A percentile compares a stretch with the other conserved stretches of the same genome.
These are phyloP conservation scores for Penicillium flavigenum DNA, from an alignment of 495 filamentous ascomycete genomes.

Conservation along the genomic window DNA sequence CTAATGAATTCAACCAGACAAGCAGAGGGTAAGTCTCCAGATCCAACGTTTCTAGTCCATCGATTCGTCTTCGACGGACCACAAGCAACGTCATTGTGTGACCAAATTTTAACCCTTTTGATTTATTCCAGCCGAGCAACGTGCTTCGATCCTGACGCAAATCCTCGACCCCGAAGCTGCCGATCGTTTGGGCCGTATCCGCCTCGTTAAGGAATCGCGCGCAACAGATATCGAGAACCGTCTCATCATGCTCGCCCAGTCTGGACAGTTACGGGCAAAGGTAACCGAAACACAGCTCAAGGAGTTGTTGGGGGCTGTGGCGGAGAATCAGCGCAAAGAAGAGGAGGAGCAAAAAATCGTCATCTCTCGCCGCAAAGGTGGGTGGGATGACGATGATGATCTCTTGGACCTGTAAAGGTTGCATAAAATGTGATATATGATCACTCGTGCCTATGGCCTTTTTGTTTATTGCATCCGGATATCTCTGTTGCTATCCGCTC, in stretches of 20 bases:
- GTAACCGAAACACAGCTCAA: slow-evolving; percentile 94
- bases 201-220: slow-evolving; percentile 90
- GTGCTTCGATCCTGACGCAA: slow-evolving; percentile 77
- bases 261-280: slow-evolving; percentile 79
- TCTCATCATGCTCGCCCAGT: slow-evolving; percentile 85
- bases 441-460: slow-evolving; percentile 4
- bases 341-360: slow-evolving; percentile 77
- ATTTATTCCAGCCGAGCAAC: slow-evolving; percentile 41
- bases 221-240: slow-evolving; percentile 89
- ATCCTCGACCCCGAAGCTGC: slow-evolving; percentile 93
- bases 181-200: slow-evolving; percentile 90
- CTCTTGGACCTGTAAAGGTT: slow-evolving; percentile 58
- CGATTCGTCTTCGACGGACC: background rate
- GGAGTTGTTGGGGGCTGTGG: slow-evolving; percentile 78
- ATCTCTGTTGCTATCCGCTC: slow-evolving; percentile 4
- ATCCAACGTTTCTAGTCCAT: background rate
- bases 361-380: slow-evolving; percentile 77
- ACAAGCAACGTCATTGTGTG: background rate
- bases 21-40: slow-evolving; percentile 58
- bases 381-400: slow-evolving; percentile 86
- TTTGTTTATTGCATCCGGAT: slow-evolving; percentile 13
- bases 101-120: slow-evolving; percentile 7
- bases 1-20: slow-evolving; percentile 42
- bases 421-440: background rate
- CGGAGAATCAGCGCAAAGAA: slow-evolving; percentile 62